Evolutionary conservation across 495 filamentous ascomycete genomes (phyloP), one percentile per base, ranked within the genome.

Genomic region (Hypoxylon fragiforme): DNA sequence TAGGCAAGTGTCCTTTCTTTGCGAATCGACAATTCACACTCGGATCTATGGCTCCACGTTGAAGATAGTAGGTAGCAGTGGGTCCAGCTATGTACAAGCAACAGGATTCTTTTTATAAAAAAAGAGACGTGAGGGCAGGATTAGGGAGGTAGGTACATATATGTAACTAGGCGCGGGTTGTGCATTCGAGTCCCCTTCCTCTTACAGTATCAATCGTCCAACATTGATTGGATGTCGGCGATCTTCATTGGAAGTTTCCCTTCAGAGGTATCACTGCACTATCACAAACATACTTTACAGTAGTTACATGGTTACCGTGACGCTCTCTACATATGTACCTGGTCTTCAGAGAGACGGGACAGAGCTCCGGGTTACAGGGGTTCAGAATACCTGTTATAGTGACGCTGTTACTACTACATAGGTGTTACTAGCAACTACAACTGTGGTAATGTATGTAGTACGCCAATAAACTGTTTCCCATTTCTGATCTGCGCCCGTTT

Each of bases 21-120:
- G 35, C 41, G 11, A 45, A 44, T 30, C 36, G 50, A 48, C 52
- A 20, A 51, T 56, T 26, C 26, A 47, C 40, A 36, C 31, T 22
- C 16, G 36, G 12, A 53, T 49, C 46, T 62, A 49, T 56, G 47
- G 58, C 38, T 56, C 42, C 58, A 62, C 58, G 58, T 62, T 40
- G 52, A 52, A 19, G n/a, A n/a, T n/a, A n/a, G n/a, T n/a, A n/a
- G n/a, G n/a, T n/a, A n/a, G n/a, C n/a, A n/a, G n/a, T n/a, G n/a
- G n/a, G n/a, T n/a, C n/a, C n/a, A n/a, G n/a, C n/a, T n/a, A n/a
- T n/a, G n/a, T n/a, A n/a, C n/a, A n/a, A n/a, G n/a, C n/a, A n/a
- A n/a, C n/a, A n/a, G n/a, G n/a, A n/a, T n/a, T n/a, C n/a, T n/a
- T n/a, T n/a, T n/a, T n/a, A n/a, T n/a, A n/a, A n/a, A n/a, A n/a